phyloP scores from a whole-genome alignment of 2,329 filamentous ascomycete genomes.

The Fusarium sacchari region DNA sequence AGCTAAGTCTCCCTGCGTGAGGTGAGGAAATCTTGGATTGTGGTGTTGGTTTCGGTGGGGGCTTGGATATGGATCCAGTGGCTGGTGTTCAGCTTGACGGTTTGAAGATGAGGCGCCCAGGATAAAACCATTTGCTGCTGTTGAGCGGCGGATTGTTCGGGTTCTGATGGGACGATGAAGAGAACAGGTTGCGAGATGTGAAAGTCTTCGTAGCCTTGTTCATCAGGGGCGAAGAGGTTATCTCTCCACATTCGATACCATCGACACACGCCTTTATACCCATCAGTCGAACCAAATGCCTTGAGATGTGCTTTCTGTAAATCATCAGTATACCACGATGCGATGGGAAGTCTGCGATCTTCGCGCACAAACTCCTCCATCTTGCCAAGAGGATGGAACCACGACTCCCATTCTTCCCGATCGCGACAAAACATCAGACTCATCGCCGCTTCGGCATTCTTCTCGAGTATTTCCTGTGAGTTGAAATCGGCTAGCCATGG shows the following conservation, averaged over 20 bases:
- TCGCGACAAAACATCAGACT: conserved; percentile 45
- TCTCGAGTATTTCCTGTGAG: conserved; percentile 37
- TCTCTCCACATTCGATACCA: conserved; percentile 49
- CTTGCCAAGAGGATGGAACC: conserved; percentile 43
- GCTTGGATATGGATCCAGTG: conserved; percentile 51
- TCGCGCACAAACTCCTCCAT: conserved; percentile 44
- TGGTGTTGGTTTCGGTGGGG: conserved; percentile 34
- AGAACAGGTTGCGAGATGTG: conserved; percentile 34
- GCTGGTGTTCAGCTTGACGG: conserved; percentile 46
- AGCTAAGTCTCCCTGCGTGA: background rate
- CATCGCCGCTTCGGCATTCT: conserved; percentile 42
- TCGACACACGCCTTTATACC: conserved; percentile 44
- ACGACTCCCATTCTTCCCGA: conserved; percentile 36
- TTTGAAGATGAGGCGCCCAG: conserved; percentile 50
- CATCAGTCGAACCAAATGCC: conserved; percentile 34
- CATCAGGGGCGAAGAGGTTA: conserved; percentile 43
- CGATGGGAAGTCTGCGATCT: conserved; percentile 34
- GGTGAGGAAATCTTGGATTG: conserved; percentile 36
- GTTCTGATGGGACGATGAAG: conserved; percentile 37
- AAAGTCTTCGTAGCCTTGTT: conserved; percentile 32
- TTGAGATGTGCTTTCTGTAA: conserved; percentile 39
- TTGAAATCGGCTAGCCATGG: conserved; percentile 38
- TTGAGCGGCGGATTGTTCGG: conserved; percentile 21
- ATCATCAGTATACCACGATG: conserved; percentile 40
- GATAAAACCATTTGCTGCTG: conserved; percentile 43